Evolutionary conservation across 345 rosid species (phyloP).

Genomic region (Lepidium didymum): DNA sequence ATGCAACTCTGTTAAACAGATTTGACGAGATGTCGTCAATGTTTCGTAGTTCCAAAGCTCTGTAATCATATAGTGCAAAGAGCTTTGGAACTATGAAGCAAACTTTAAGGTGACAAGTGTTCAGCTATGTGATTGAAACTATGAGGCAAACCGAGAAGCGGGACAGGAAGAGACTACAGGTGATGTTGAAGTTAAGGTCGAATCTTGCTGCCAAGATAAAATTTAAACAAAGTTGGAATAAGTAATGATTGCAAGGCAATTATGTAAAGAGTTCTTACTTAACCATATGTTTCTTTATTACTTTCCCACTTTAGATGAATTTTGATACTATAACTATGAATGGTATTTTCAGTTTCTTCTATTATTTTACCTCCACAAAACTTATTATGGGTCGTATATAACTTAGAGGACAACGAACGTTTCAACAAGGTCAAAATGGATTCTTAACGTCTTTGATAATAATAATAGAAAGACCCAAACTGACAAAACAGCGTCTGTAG

Average conservation of each 20-base stretch:
- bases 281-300: not conserved
- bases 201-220: not conserved
- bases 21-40: too few species aligned
- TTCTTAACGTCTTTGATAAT: not conserved
- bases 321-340: not conserved
- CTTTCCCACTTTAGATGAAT: not conserved
- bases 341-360: not conserved
- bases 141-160: constrained; percentile 9
- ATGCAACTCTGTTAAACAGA: too few species aligned
- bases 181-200: constrained; percentile 10
- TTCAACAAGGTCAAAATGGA: too few species aligned
- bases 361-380: not conserved
- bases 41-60: too few species aligned
- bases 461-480: fast-evolving
- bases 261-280: not conserved
- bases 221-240: not conserved
- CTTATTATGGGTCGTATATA: not conserved
- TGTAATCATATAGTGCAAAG: too few species aligned
- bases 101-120: not conserved
- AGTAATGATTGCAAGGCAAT: not conserved
- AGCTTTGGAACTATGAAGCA: too few species aligned
- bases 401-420: not conserved
- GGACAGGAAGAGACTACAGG: constrained; percentile 2
- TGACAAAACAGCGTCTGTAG: constrained; percentile 42
- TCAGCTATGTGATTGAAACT: constrained; percentile 17